phyloP scores from a whole-genome alignment of 2,329 filamentous ascomycete genomes.

The Aureobasidium sp. region DNA sequence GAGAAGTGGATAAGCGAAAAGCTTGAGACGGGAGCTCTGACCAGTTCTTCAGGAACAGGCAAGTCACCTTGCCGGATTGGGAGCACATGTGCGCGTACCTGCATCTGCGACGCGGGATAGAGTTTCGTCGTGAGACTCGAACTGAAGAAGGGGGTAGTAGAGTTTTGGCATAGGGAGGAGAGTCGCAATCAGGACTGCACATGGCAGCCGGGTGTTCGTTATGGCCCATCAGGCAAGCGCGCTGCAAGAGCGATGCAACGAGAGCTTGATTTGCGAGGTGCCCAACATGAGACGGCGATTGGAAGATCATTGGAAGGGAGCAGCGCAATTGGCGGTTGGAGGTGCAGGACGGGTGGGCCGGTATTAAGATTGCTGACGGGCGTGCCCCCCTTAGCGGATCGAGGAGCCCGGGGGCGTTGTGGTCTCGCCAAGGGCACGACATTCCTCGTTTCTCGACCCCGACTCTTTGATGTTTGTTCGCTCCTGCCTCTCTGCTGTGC shows the following conservation, averaged over 20 bases:
- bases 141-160: neutral
- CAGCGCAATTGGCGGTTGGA: neutral
- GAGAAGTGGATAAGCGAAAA: neutral
- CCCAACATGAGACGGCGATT: neutral
- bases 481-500: neutral
- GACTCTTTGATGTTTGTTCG: neutral
- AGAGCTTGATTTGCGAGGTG: neutral
- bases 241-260: neutral
- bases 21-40: slow-evolving; percentile 3
- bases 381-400: neutral
- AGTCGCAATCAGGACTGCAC: neutral
- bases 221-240: neutral
- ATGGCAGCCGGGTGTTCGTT: neutral
- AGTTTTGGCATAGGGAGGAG: neutral
- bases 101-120: neutral
- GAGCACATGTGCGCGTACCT: neutral
- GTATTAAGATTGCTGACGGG: neutral
- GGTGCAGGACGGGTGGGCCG: neutral
- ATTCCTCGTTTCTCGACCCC: slow-evolving; percentile 1
- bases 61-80: neutral
- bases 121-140: neutral
- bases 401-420: neutral
- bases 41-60: slow-evolving; percentile 6
- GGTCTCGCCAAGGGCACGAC: neutral
- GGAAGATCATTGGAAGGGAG: slow-evolving; percentile 2